These are phyloP conservation scores for Apiospora kogelbergensis DNA, from an alignment of 2,329 filamentous ascomycete genomes.

Conservation along the genomic window DNA sequence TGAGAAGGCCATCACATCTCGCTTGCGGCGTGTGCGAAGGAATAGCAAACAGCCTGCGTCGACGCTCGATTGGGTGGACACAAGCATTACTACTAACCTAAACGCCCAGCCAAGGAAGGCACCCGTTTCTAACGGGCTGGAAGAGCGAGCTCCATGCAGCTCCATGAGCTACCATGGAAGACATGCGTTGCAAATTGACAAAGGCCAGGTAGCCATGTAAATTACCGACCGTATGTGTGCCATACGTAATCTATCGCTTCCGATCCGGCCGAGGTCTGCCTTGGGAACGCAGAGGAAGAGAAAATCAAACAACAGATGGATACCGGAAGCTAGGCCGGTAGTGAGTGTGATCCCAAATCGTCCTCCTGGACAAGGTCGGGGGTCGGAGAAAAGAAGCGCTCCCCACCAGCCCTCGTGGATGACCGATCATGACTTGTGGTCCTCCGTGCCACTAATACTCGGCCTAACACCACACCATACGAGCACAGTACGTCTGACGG, in stretches of 20 bases:
- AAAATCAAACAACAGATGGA: background rate
- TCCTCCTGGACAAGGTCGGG: background rate
- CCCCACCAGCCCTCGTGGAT: background rate
- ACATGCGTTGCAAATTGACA: background rate
- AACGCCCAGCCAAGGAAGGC: background rate
- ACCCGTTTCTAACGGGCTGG: background rate
- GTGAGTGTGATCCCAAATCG: background rate
- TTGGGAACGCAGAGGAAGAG: background rate
- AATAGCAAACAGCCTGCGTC: background rate
- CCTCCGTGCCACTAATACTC: background rate
- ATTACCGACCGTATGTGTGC: background rate
- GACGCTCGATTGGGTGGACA: background rate
- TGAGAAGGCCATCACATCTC: background rate
- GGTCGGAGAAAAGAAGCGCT: background rate
- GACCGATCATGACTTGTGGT: background rate
- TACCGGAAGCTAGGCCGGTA: conserved; percentile 1
- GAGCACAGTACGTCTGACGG: background rate
- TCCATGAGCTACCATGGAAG: background rate
- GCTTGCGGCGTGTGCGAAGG: background rate
- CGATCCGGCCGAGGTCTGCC: background rate
- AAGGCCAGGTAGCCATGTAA: background rate
- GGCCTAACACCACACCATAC: background rate
- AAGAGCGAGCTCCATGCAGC: background rate
- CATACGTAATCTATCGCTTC: background rate
- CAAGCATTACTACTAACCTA: background rate